Conservation (phyloP, 257 asterid species). For the Orobanche coerulescens region DNA sequence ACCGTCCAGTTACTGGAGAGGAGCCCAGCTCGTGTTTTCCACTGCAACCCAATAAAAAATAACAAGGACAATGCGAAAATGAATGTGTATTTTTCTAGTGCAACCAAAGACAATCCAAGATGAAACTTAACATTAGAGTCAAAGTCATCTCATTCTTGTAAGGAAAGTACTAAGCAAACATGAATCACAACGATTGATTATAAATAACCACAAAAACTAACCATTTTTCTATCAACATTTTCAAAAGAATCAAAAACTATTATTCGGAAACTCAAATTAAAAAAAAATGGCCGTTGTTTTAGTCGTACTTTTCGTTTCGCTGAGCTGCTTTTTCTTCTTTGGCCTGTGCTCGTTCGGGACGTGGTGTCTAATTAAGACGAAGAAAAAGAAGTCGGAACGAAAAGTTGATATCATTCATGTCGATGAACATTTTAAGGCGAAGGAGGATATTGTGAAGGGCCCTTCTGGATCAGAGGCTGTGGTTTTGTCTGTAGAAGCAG, state of each 20-base stretch:
- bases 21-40: too few relatives aligned
- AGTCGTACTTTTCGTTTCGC: constrained; percentile 25
- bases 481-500: constrained; percentile 35
- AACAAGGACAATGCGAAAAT: neutral
- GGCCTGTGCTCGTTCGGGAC: constrained; percentile 24
- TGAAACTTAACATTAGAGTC: constrained; percentile 41
- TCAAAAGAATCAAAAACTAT: constrained; percentile 10
- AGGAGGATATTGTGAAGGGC: constrained; percentile 37
- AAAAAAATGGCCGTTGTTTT: constrained; percentile 15
- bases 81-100: constrained; percentile 40
- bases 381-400: constrained; percentile 18
- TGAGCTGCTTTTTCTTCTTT: constrained; percentile 29
- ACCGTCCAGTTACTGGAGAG: too few relatives aligned
- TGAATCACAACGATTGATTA: neutral
- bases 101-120: constrained; percentile 32
- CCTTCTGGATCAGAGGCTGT: constrained; percentile 27
- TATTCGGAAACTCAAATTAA: neutral
- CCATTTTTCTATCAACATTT: constrained; percentile 16
- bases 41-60: too few relatives aligned
- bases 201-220: constrained; percentile 11
- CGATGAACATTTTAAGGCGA: constrained; percentile 34
- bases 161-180: constrained; percentile 31
- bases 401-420: constrained; percentile 27
- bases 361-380: constrained; percentile 28
- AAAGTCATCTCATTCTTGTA: constrained; percentile 39